These are phyloP conservation scores for Isabelozyma rhagii DNA, from an alignment of 805 yeast genomes.

Conservation along the genomic window DNA sequence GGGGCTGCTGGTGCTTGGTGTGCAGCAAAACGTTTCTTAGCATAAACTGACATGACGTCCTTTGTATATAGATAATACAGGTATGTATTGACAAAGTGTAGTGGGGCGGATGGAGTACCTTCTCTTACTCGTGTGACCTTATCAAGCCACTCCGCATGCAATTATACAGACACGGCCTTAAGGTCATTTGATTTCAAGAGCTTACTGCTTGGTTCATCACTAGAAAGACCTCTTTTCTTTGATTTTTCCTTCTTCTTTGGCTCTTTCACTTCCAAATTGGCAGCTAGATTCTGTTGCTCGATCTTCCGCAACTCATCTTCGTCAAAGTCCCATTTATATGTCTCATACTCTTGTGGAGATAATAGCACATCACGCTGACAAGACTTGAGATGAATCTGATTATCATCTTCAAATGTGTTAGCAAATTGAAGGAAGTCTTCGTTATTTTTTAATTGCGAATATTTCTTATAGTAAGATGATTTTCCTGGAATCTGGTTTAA, in stretches of 20 bases:
- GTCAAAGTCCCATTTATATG: not conserved
- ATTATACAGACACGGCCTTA: not conserved
- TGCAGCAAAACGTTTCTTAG: slow-evolving; percentile 55
- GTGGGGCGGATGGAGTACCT: no score
- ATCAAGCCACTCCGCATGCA: no score
- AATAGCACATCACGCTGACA: slow-evolving; percentile 28
- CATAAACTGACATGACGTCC: slow-evolving; percentile 1
- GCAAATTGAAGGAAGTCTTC: slow-evolving; percentile 44
- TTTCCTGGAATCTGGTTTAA: slow-evolving; percentile 79
- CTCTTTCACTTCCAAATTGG: not conserved
- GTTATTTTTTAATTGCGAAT: slow-evolving; percentile 54
- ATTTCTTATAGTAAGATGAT: slow-evolving; percentile 51
- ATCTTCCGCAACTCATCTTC: not conserved
- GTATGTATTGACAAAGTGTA: not conserved
- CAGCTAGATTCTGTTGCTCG: not conserved
- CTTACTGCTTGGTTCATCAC: not conserved
- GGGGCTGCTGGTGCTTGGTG: slow-evolving; percentile 92
- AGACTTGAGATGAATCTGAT: slow-evolving; percentile 26
- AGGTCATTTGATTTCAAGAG: not conserved
- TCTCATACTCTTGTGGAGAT: slow-evolving; percentile 3
- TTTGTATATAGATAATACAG: not conserved
- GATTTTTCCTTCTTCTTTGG: not conserved
- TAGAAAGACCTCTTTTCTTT: not conserved
- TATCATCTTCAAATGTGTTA: slow-evolving; percentile 30
- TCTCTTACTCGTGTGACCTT: no score